Conservation (phyloP, 352 stramenopile genomes). For the Phytophthora agathidicida region DNA sequence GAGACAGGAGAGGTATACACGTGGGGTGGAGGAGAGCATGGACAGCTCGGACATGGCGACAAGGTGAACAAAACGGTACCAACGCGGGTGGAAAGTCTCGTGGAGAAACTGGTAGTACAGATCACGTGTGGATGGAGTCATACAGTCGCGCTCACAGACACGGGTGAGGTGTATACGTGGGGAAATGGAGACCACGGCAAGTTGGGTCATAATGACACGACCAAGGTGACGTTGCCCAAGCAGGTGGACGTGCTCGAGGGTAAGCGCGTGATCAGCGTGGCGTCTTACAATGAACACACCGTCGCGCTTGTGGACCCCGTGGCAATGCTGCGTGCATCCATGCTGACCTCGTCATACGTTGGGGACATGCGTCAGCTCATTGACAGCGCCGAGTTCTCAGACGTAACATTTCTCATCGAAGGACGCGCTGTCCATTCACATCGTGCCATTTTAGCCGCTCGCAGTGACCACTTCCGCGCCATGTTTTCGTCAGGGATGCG, state of each 20-base stretch:
- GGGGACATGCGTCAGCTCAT: conserved; percentile 94
- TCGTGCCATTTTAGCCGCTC: conserved; percentile 91
- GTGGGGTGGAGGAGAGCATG: conserved; percentile 92
- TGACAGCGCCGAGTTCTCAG: conserved; percentile 89
- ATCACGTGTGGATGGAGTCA: conserved; percentile 97
- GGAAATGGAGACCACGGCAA: conserved; percentile 95
- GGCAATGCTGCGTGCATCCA: conserved; percentile 72
- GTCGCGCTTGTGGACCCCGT: conserved; percentile 91
- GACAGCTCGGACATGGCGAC: conserved; percentile 96
- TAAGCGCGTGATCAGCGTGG: conserved; percentile 95
- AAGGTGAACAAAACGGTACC: conserved; percentile 96
- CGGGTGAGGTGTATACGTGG: conserved; percentile 94
- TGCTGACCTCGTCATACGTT: conserved; percentile 86
- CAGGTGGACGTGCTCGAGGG: conserved; percentile 91
- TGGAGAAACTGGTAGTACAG: conserved; percentile 91
- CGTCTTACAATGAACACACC: conserved; percentile 98
- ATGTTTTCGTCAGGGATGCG: conserved; percentile 97
- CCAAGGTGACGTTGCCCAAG: conserved; percentile 95
- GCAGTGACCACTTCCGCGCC: conserved; percentile 94
- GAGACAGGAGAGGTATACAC: conserved; percentile 89
- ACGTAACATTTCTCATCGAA: conserved; percentile 91
- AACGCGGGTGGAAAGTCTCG: conserved; percentile 91
- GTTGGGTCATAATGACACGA: conserved; percentile 93
- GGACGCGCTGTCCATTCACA: conserved; percentile 84
- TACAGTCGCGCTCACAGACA: conserved; percentile 93